phyloP scores from a whole-genome alignment of 179 eudicot species.

The Drosera spatulata region DNA sequence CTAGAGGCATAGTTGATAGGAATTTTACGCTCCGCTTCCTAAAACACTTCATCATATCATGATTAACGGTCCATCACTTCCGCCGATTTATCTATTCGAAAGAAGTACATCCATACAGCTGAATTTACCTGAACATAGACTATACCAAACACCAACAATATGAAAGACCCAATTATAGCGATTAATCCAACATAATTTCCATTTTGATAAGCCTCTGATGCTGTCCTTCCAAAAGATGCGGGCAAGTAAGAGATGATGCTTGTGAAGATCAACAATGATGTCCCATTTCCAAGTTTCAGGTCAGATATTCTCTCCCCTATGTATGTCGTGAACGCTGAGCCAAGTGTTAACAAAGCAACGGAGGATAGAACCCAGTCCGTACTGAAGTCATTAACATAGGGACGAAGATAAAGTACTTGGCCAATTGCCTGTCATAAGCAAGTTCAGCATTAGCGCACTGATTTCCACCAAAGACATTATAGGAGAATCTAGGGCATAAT shows the following conservation, averaged over 20 bases:
- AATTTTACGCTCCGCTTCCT: constrained; percentile 99
- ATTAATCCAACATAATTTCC: constrained; percentile 82
- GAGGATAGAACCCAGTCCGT: constrained; percentile 86
- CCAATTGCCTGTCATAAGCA: constrained; percentile 76
- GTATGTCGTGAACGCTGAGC: constrained; percentile 82
- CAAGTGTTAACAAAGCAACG: constrained; percentile 72
- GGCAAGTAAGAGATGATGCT: constrained; percentile 96
- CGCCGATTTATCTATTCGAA: not conserved
- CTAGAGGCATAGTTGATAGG: constrained; percentile 97
- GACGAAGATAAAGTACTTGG: constrained; percentile 92
- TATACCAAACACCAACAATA: constrained; percentile 78
- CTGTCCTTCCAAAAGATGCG: constrained; percentile 97
- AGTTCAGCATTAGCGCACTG: not conserved
- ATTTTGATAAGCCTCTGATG: constrained; percentile 75
- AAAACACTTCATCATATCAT: constrained; percentile 25
- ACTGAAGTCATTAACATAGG: constrained; percentile 89
- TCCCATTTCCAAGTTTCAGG: constrained; percentile 97
- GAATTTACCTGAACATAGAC: constrained; percentile 90
- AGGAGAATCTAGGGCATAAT: too few relatives aligned
- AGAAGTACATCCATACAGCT: not conserved
- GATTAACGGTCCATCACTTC: constrained; percentile 14
- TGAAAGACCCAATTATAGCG: constrained; percentile 53
- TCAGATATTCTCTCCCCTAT: constrained; percentile 91
- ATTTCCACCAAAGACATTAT: too few relatives aligned
- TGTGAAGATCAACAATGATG: constrained; percentile 93